A percentile compares a stretch with the other conserved stretches of the same genome.
Conservation (phyloP, 192 early-diverging fungal species). For the Entomortierella parvispora region DNA sequence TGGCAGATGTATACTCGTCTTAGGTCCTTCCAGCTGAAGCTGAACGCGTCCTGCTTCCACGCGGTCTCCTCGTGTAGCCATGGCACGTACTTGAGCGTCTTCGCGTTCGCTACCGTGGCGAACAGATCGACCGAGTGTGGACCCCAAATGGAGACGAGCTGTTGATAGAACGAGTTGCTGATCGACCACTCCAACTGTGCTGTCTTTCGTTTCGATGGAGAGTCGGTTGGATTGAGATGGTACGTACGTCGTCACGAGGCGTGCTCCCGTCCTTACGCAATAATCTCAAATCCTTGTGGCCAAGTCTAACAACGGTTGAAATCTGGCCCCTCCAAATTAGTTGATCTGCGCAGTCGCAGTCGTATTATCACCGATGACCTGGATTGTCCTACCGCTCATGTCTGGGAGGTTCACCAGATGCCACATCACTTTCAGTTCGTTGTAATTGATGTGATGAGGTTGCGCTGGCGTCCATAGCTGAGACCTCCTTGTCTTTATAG, state of each 20-base stretch:
- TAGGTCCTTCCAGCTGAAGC: slow-evolving; percentile 1
- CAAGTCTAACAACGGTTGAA: slow-evolving; percentile 4
- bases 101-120: slow-evolving; percentile 5
- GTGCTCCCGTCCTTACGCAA: slow-evolving; percentile 11
- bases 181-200: slow-evolving; percentile 29
- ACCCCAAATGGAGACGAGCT: slow-evolving; percentile 13
- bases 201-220: slow-evolving; percentile 4
- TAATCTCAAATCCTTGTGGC: neutral
- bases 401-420: slow-evolving; percentile 4
- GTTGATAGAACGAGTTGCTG: slow-evolving; percentile 7
- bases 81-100: slow-evolving; percentile 23
- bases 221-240: slow-evolving; percentile 46
- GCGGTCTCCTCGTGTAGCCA: slow-evolving; percentile 12
- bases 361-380: slow-evolving; percentile 26
- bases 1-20: slow-evolving; percentile 11
- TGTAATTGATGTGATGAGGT: slow-evolving; percentile 18
- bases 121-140: slow-evolving; percentile 12
- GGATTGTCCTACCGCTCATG: neutral
- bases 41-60: slow-evolving; percentile 25
- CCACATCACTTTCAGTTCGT: slow-evolving; percentile 23
- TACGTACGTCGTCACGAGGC: slow-evolving; percentile 20
- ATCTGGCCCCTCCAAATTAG: slow-evolving; percentile 30
- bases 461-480: neutral
- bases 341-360: slow-evolving; percentile 31
- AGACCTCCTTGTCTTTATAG: neutral